These are phyloP conservation scores for Excoecaria agallocha DNA, from an alignment of 345 rosid species.

Conservation along the genomic window DNA sequence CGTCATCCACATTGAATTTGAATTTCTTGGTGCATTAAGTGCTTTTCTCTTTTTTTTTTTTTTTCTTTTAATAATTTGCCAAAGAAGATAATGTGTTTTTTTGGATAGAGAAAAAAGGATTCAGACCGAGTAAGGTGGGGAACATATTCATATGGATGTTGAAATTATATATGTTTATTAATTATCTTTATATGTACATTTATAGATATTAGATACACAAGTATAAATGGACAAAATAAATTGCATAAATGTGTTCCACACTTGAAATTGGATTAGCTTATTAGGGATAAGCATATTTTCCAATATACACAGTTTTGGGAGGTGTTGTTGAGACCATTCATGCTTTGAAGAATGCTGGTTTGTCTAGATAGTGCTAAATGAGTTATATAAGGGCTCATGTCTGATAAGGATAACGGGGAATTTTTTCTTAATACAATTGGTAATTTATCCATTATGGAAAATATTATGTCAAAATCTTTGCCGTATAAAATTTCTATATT, in stretches of 20 bases:
- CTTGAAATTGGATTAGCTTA: slow-evolving; percentile 21
- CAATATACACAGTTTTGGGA: slow-evolving; percentile 31
- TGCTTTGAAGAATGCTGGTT: slow-evolving; percentile 28
- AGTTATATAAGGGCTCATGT: too few species aligned
- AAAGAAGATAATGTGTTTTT: slow-evolving; percentile 17
- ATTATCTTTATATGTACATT: not conserved
- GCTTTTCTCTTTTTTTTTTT: not conserved
- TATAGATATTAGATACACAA: not conserved
- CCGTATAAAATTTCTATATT: not conserved
- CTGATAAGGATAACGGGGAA: too few species aligned
- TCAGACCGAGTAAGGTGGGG: slow-evolving; percentile 62
- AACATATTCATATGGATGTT: slow-evolving; percentile 62
- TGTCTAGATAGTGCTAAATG: slow-evolving; percentile 43
- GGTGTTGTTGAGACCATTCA: slow-evolving; percentile 46
- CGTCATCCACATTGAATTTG: slow-evolving; percentile 1
- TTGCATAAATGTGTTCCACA: slow-evolving; percentile 41
- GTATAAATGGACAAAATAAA: slow-evolving; percentile 23
- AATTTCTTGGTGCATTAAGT: not conserved
- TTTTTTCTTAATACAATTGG: too few species aligned
- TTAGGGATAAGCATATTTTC: slow-evolving; percentile 24
- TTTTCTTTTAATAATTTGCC: not conserved
- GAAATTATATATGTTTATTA: slow-evolving; percentile 18
- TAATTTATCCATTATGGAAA: too few species aligned
- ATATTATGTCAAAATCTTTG: too few species aligned
- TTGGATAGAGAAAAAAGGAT: slow-evolving; percentile 16